phyloP scores from a whole-genome alignment of 257 asterid genomes.

The Gardenia jasminoides region DNA sequence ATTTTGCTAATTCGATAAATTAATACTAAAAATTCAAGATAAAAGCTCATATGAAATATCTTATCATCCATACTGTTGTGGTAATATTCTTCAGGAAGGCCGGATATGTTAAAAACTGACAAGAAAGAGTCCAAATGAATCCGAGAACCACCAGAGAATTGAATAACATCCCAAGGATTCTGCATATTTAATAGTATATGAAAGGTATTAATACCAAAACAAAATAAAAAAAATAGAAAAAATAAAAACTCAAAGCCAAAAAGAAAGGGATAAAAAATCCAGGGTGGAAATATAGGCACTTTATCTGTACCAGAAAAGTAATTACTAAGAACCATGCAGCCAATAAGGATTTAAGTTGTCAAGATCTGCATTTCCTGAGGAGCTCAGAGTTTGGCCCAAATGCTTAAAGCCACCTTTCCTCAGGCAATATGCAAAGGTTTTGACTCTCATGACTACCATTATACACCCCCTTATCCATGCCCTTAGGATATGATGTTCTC shows the following conservation, averaged over 20 bases:
- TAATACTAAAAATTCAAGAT: slow-evolving; percentile 14
- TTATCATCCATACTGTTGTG: slow-evolving; percentile 60
- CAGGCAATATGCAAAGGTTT: background rate
- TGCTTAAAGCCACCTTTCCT: background rate
- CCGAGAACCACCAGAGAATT: slow-evolving; percentile 69
- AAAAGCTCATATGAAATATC: slow-evolving; percentile 21
- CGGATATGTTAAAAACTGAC: slow-evolving; percentile 85
- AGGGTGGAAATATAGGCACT: background rate
- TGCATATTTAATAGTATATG: slow-evolving; percentile 39
- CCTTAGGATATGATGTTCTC: background rate
- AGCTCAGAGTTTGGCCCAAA: background rate
- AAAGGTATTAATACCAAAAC: slow-evolving; percentile 2
- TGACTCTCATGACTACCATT: background rate
- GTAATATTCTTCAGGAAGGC: slow-evolving; percentile 83
- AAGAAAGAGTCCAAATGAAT: slow-evolving; percentile 86
- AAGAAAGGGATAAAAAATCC: background rate
- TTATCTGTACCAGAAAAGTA: background rate
- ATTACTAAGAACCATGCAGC: background rate
- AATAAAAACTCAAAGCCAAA: background rate
- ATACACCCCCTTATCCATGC: background rate
- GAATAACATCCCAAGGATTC: slow-evolving; percentile 98
- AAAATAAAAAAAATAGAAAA: slow-evolving; percentile 13
- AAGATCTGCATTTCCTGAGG: background rate
- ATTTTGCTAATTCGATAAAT: slow-evolving; percentile 24
- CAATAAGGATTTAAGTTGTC: background rate